phyloP scores from a whole-genome alignment of 371 early-diverging fungal species.

The Apophysomyces elegans region DNA sequence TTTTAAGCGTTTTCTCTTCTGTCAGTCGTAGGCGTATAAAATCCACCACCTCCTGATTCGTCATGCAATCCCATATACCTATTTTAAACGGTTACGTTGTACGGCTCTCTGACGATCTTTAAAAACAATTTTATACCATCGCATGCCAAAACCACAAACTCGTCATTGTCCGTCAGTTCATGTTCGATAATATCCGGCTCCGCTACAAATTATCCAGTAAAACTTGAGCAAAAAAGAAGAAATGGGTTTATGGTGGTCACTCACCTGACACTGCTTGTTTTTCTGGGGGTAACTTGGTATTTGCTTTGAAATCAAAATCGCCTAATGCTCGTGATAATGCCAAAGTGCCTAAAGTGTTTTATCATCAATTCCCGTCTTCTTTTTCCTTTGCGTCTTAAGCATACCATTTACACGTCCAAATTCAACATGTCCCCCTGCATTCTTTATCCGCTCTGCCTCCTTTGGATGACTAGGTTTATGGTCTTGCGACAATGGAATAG shows the following conservation, averaged over 20 bases:
- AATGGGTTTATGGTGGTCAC: background rate
- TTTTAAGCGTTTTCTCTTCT: constrained; percentile 54
- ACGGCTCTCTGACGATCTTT: background rate
- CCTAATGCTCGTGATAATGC: constrained; percentile 96
- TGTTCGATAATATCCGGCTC: constrained; percentile 75
- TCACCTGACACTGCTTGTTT: constrained; percentile 88
- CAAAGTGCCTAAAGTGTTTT: constrained; percentile 66
- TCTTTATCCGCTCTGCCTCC: constrained; percentile 81
- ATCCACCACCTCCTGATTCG: constrained; percentile 85
- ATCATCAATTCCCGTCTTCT: no score
- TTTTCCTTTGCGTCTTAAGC: background rate
- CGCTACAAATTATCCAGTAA: constrained; percentile 39
- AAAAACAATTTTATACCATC: constrained; percentile 68
- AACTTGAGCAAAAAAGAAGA: background rate
- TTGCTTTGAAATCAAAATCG: constrained; percentile 95
- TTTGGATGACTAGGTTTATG: constrained; percentile 89
- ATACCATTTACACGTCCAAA: constrained; percentile 95
- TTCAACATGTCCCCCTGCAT: constrained; percentile 95
- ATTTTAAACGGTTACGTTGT: background rate
- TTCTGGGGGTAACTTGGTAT: constrained; percentile 71
- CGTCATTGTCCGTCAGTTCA: constrained; percentile 67
- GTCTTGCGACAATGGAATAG: constrained; percentile 84
- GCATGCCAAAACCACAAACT: constrained; percentile 90
- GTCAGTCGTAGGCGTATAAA: constrained; percentile 75
- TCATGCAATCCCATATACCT: constrained; percentile 97